Conservation (phyloP, 192 early-diverging fungal species). For the Umbelopsis sp. region DNA sequence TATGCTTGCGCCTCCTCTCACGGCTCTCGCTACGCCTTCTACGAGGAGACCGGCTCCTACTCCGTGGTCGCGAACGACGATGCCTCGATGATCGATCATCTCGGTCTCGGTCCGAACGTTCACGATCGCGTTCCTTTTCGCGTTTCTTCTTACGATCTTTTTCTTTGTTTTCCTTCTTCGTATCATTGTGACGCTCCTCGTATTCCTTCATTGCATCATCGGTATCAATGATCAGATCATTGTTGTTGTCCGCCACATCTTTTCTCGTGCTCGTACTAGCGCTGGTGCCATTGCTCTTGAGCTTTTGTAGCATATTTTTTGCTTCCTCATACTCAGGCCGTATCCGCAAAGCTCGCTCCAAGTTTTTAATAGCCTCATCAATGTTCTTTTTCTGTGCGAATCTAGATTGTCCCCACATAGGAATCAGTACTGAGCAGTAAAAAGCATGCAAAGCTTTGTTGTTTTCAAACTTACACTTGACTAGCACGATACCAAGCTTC, state of each 20-base stretch:
- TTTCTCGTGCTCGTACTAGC: slow-evolving; percentile 6
- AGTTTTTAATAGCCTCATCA: slow-evolving; percentile 55
- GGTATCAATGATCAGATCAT: slow-evolving; percentile 5
- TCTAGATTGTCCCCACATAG: neutral
- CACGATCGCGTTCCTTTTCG: too few species aligned
- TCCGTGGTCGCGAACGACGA: neutral
- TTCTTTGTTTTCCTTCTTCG: neutral
- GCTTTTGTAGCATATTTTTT: slow-evolving; percentile 32
- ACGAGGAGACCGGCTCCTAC: neutral
- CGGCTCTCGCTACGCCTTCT: neutral
- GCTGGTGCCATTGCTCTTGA: slow-evolving; percentile 15
- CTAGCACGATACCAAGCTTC: slow-evolving; percentile 40
- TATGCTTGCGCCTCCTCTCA: neutral
- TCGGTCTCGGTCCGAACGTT: neutral
- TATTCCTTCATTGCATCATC: slow-evolving; percentile 17
- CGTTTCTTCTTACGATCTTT: slow-evolving; percentile 13
- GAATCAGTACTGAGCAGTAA: neutral
- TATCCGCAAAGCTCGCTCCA: slow-evolving; percentile 54
- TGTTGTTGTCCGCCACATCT: neutral
- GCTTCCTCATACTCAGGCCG: slow-evolving; percentile 51
- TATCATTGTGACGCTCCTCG: slow-evolving; percentile 6
- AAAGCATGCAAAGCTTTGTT: neutral
- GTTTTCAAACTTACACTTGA: slow-evolving; percentile 31
- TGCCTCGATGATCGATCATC: neutral
- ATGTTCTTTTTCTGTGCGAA: slow-evolving; percentile 39